A percentile compares a stretch with the other conserved stretches of the same genome.
These are phyloP conservation scores for Lachnellula subtilissima DNA, from an alignment of 2,329 filamentous ascomycete species.

Conservation along the genomic window DNA sequence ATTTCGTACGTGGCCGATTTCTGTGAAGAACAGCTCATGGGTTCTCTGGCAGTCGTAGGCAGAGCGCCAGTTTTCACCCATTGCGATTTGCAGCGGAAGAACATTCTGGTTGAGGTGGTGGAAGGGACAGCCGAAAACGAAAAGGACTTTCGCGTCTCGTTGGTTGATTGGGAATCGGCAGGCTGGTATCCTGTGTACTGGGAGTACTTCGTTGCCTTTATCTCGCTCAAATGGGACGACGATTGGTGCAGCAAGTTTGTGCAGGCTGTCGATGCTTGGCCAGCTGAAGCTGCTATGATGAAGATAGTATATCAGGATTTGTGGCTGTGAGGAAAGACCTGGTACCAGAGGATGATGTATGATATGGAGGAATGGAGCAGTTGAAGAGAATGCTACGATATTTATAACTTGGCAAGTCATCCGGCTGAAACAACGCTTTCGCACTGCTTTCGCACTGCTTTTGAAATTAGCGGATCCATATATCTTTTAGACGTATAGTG, in stretches of 20 bases:
- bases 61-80: conserved; percentile 14
- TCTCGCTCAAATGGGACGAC: conserved; percentile 16
- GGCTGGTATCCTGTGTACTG: conserved; percentile 20
- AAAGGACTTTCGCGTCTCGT: conserved; percentile 1
- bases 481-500: no score
- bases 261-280: conserved; percentile 14
- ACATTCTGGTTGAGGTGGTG: conserved; percentile 10
- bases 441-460: no score
- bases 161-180: conserved; percentile 19
- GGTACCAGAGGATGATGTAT: no score
- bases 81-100: conserved; percentile 18
- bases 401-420: no score
- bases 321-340: conserved; percentile 1
- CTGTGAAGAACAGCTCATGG: conserved; percentile 6
- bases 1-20: conserved; percentile 12
- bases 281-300: conserved; percentile 11
- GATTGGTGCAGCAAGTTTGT: conserved; percentile 16
- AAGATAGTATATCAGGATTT: conserved; percentile 14
- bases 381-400: no score
- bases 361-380: no score
- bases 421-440: no score
- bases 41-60: conserved; percentile 1
- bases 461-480: no score
- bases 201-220: conserved; percentile 16
- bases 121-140: neutral